Evolutionary conservation across 495 filamentous ascomycete genomes (phyloP).

Genomic region (Terfezia claveryi): DNA sequence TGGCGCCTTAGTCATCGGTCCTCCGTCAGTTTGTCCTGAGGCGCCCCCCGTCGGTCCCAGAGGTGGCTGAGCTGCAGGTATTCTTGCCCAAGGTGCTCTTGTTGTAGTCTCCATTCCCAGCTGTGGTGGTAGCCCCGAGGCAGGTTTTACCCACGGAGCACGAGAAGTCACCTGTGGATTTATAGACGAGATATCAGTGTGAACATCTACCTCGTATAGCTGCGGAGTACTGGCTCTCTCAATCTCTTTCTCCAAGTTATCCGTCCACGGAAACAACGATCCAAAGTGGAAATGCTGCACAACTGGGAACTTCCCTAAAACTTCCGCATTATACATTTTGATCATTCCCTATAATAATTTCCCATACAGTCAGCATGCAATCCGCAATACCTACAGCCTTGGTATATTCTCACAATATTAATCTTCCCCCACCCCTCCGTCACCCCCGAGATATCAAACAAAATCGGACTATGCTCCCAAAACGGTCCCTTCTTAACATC

Average conservation of each 20-base stretch:
- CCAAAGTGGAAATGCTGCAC: constrained; percentile 98
- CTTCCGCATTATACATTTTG: constrained; percentile 86
- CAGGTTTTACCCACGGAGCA: neutral
- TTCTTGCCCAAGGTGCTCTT: constrained; percentile 2
- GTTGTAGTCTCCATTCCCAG: neutral
- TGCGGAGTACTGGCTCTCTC: neutral
- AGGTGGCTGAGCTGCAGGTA: neutral
- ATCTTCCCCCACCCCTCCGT: constrained; percentile 90
- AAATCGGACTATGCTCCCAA: constrained; percentile 91
- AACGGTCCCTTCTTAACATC: constrained; percentile 95
- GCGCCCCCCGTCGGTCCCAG: constrained; percentile 10
- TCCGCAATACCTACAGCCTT: neutral
- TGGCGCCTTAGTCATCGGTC: neutral
- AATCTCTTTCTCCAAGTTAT: neutral
- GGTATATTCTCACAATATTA: constrained; percentile 45
- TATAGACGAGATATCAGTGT: neutral
- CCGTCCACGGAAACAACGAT: constrained; percentile 19
- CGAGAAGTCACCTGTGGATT: neutral
- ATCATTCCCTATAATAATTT: constrained; percentile 36
- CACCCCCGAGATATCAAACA: constrained; percentile 87
- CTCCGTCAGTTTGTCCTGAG: neutral
- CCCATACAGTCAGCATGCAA: neutral
- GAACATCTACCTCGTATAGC: neutral
- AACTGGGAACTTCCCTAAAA: constrained; percentile 80
- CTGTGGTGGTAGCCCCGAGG: neutral